Conservation (phyloP, 2,329 filamentous ascomycete genomes). For the Aspergillus hortae region DNA sequence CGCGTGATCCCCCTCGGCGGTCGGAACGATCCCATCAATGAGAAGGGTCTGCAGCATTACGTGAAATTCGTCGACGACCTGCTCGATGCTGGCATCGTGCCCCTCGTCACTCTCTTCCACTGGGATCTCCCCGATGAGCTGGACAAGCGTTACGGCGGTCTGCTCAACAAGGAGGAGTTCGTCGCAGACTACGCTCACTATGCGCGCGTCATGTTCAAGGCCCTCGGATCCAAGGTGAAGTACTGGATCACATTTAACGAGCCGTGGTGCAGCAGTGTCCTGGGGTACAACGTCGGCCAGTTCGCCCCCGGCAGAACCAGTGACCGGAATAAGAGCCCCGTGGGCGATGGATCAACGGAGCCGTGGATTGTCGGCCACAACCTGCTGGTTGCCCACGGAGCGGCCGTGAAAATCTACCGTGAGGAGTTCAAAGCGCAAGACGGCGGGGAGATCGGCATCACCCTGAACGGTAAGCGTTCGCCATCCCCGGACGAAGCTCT, state of each 20-base stretch:
- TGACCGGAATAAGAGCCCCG: slow-evolving; percentile 65
- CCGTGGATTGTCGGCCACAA: slow-evolving; percentile 82
- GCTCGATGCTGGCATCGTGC: slow-evolving; percentile 69
- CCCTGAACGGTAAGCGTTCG: slow-evolving; percentile 65
- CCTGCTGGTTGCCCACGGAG: slow-evolving; percentile 73
- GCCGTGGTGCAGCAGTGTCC: slow-evolving; percentile 78
- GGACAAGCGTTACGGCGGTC: slow-evolving; percentile 75
- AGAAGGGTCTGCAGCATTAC: slow-evolving; percentile 74
- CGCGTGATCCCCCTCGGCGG: slow-evolving; percentile 83
- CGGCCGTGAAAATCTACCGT: slow-evolving; percentile 76
- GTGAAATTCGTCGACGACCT: slow-evolving; percentile 75
- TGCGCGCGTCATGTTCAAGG: slow-evolving; percentile 70
- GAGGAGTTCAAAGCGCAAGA: slow-evolving; percentile 72
- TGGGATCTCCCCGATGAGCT: slow-evolving; percentile 82
- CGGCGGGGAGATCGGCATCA: slow-evolving; percentile 80
- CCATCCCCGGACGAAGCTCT: background rate
- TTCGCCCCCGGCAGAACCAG: slow-evolving; percentile 82
- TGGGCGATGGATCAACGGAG: slow-evolving; percentile 72
- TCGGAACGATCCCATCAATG: slow-evolving; percentile 75
- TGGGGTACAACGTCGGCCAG: slow-evolving; percentile 73
- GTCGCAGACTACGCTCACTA: slow-evolving; percentile 77
- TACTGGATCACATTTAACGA: slow-evolving; percentile 92
- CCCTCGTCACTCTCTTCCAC: slow-evolving; percentile 80
- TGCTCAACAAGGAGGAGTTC: slow-evolving; percentile 78
- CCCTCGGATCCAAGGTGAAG: slow-evolving; percentile 70